Evolutionary conservation across 208 protist genomes (phyloP), one percentile per base, ranked within the genome.

Genomic region (Trypanosoma melophagium): DNA sequence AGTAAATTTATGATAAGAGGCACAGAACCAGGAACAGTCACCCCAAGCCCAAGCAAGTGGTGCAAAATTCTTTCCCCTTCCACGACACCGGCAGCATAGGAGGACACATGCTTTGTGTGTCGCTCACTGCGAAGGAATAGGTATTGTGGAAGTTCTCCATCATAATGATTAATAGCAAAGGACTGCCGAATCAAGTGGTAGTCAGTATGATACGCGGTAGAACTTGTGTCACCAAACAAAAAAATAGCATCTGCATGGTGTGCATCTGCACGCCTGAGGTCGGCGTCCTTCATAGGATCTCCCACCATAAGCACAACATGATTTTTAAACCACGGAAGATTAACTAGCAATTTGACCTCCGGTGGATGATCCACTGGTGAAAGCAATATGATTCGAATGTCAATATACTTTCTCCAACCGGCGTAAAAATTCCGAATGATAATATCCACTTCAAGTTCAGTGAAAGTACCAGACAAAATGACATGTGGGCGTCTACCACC

Each of bases 1-100:
- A 94, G 74, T 3, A 94, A 70, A 68, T 94, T 94, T 35, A 94
- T 70, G 47, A 94, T 75, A 44, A 94, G 76, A 21, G 87, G 87
- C 28, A 94, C 78, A 16, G 87, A 74, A n/a, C 87, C 87, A 8
- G 87, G 87, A 25, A 80, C 74, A 24, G 79, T 78, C 71, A 87
- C 86, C 44, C 82, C 83, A 14, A 94, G 84, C 0, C 87, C 87
- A 13, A 91, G 52, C 45, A 94, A 77, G 71, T 86, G 80, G 53
- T 90, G 84, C 56, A 87, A 44, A n/a, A 77, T 80, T 35, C 84
- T 71, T 63, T 94, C 87, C 19, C 78, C 74, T 64, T 94, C 82
- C n/a, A 91, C 72, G 31, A 83, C 79, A 54, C 82, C 89, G 22
- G 84, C 81, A 52, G 84, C 84, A 62, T 80, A 91, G 4, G 76